phyloP scores from a whole-genome alignment of 2,329 filamentous ascomycete species.

The Neonectria hederae region DNA sequence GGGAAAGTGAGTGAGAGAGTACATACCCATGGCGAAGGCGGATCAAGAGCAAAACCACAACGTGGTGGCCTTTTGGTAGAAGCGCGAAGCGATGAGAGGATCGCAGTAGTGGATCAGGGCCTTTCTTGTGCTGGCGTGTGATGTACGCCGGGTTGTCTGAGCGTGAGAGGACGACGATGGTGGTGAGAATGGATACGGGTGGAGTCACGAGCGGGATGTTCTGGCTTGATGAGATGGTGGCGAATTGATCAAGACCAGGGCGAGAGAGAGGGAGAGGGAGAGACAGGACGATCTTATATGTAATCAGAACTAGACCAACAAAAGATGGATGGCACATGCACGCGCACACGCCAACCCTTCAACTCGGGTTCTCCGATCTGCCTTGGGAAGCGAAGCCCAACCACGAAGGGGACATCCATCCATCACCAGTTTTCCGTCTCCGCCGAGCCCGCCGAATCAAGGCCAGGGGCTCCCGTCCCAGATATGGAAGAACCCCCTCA shows the following conservation, averaged over 20 bases:
- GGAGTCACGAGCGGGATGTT: conserved; percentile 22
- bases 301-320: conserved; percentile 13
- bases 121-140: neutral
- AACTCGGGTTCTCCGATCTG: neutral
- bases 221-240: conserved; percentile 9
- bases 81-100: conserved; percentile 15
- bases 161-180: neutral
- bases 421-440: neutral
- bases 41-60: conserved; percentile 19
- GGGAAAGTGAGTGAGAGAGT: neutral
- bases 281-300: conserved; percentile 38
- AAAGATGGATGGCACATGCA: conserved; percentile 4
- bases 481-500: too few relatives aligned
- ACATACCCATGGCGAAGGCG: conserved; percentile 39
- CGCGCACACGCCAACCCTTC: conserved; percentile 12
- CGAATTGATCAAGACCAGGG: conserved; percentile 11
- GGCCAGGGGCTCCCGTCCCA: too few relatives aligned
- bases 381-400: neutral
- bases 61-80: neutral
- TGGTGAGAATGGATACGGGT: conserved; percentile 25
- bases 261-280: conserved; percentile 5
- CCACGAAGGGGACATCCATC: neutral
- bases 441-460: neutral
- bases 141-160: neutral
- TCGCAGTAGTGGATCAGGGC: neutral